Evolutionary conservation across 83 land plant species (phyloP).

Genomic region (Picea mariana): DNA sequence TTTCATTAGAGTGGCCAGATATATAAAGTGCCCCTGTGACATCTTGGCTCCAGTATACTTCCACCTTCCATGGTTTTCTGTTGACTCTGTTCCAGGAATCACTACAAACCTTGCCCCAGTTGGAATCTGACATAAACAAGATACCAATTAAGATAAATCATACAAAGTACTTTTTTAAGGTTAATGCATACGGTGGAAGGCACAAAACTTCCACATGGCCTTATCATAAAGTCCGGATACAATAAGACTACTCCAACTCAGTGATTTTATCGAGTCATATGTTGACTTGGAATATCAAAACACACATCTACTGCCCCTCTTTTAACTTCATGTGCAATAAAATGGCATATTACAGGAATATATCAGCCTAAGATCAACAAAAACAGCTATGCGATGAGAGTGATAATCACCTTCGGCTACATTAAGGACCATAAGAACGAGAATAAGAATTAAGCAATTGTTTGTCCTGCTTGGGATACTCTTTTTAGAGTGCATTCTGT

Average conservation of each 20-base stretch:
- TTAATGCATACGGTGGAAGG: too few relatives aligned
- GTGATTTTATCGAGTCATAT: neutral
- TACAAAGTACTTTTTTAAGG: too few relatives aligned
- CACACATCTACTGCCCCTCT: neutral
- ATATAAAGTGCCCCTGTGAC: conserved; percentile 68
- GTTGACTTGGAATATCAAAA: neutral
- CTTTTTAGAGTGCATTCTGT: too few relatives aligned
- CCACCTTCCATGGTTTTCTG: conserved; percentile 69
- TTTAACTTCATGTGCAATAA: neutral
- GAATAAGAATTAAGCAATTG: too few relatives aligned
- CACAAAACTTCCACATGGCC: too few relatives aligned
- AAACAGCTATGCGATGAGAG: too few relatives aligned
- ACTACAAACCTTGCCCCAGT: conserved; percentile 64
- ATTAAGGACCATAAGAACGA: too few relatives aligned
- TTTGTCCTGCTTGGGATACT: too few relatives aligned
- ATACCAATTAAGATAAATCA: too few relatives aligned
- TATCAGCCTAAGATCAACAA: neutral
- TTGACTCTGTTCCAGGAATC: conserved; percentile 64
- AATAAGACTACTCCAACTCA: neutral
- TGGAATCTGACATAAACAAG: conserved; percentile 53
- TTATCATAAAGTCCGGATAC: too few relatives aligned
- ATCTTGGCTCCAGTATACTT: conserved; percentile 81
- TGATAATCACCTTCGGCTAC: too few relatives aligned
- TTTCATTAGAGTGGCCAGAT: conserved; percentile 57
- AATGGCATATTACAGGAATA: neutral